A percentile compares a stretch with the other conserved stretches of the same genome.
phyloP scores from a whole-genome alignment of 2,329 filamentous ascomycete species.

The Zymoseptoria ardabiliae region DNA sequence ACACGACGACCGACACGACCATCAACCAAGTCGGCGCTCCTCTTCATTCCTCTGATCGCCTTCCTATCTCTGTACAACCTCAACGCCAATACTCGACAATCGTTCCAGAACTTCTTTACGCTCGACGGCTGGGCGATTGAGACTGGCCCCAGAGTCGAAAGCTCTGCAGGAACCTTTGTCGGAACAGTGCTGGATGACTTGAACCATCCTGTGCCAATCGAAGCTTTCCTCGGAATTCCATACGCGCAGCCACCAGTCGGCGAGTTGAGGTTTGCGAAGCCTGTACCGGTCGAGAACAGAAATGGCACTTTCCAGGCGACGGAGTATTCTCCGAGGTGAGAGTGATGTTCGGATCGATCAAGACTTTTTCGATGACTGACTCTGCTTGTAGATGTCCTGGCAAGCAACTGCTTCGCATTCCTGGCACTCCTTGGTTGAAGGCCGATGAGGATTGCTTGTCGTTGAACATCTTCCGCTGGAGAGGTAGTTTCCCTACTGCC shows the following conservation, averaged over 20 bases:
- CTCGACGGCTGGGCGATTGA: constrained; percentile 12
- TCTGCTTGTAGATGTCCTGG: constrained; percentile 19
- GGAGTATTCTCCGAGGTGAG: constrained; percentile 17
- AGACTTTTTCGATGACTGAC: not conserved
- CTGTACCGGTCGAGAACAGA: constrained; percentile 34
- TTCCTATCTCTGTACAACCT: constrained; percentile 16
- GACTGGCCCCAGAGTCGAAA: constrained; percentile 9
- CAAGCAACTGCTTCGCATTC: constrained; percentile 20
- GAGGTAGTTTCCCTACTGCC: constrained; percentile 26
- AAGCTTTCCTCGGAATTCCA: constrained; percentile 39
- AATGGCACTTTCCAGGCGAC: constrained; percentile 32
- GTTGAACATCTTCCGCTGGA: constrained; percentile 50
- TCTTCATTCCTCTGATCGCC: constrained; percentile 14
- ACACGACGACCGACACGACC: not conserved
- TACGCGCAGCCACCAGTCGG: constrained; percentile 38
- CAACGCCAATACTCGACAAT: constrained; percentile 11
- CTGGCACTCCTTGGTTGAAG: constrained; percentile 18
- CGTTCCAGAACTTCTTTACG: constrained; percentile 15
- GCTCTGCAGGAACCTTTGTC: constrained; percentile 17
- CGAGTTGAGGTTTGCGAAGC: constrained; percentile 46
- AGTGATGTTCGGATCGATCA: constrained; percentile 17
- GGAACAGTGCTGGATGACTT: constrained; percentile 15
- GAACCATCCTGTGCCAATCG: constrained; percentile 18
- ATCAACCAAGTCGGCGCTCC: constrained; percentile 4
- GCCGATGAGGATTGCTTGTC: constrained; percentile 50